Evolutionary conservation across 140 eudicot species (phyloP), one percentile per base, ranked within the genome.

Genomic region (Erigeron philadelphicus): DNA sequence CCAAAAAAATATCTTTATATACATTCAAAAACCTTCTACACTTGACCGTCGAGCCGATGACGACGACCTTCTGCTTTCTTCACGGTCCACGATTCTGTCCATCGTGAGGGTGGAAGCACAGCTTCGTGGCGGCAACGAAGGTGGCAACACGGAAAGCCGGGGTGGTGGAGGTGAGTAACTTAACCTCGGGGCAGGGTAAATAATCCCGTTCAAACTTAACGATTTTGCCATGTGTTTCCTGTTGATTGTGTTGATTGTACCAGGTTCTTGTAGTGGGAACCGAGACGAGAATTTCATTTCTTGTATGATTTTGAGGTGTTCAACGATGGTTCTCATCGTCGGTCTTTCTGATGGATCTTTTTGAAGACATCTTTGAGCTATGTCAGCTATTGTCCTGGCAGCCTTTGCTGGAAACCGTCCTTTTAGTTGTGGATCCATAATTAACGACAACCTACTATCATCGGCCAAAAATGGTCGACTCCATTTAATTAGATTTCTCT

Each of bases 361-460:
- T 56, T 82, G 98, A 19, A 93, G 96, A 67, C 98, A 93, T 78
- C 83, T 79, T 77, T 93, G 96, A 15, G 98, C 96, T 59, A 89
- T 81, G 72, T 93, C 95, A 41, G 98, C 98, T 60, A 93, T 80
- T 11, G 85, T 79, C 40, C 98, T 72, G 1, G 98, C 93, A 18
- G 96, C 98, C 66, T 76, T 78, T 49, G 83, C 68, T 0, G 95
- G 94, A 74, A 86, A 93, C 18, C 93, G 90, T 38, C 98, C 96
- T 76, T 93, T 93, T 42, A 93, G 85, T 72, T 86, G 96, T 46
- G 98, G 89, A 59, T 92, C 98, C 98, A 92, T 92, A 8, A 93
- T 89, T 56, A 93, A 78, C 9, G 98, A 86, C 45, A 93, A 72
- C 55, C 96, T 76, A 56, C 93, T 76, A 11, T 93, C 98, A 55